Base-by-base conservation (phyloP, 306 rosid genomes). In the Trifolium repens region DNA sequence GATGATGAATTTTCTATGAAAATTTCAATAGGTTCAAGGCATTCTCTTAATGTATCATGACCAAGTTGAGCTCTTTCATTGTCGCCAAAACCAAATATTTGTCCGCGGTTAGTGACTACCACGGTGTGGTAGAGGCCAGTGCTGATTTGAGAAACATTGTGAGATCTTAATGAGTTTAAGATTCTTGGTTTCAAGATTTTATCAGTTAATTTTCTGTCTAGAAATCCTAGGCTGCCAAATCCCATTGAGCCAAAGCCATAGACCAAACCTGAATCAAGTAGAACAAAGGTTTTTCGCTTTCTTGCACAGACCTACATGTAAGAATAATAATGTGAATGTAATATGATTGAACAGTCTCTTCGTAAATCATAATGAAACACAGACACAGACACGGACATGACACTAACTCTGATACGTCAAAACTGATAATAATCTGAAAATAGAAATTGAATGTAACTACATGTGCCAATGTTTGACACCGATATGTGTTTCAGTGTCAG, bases 21-120 rank as follows among this genome's bases (percentile, higher is more conserved):
- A 55, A 94, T 91, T 72, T 94, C 86, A 22, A 82, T 94, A 12
- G 97, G 98, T 55, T 86, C 74, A 78, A 88, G 90, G 87, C 97
- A 90, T 63, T 79, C 78, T 85, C 98, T 87, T 68, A 87, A 68
- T 49, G 92, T 78, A 73, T 91, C 98, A 34, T 85, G 94, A 46
- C 98, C 98, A 19, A 94, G 96, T 73, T 94, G 97, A 10, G 86
- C 97, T 79, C 97, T 85, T 84, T 94, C 96, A 19, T 94, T 94
- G 78, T 94, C 98, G 81, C 98, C 98, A 9, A 91, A 94, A 17
- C 98, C 98, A 17, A 91, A 84, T 79, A 94, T 83, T 57, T 66
- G 78, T 73, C 98, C 97, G 27, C 82, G 69, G 83, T 81, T 88
- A 9, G 97, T 94, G 76, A 94, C 67, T 16, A 79, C 88, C 19